Percentiles rank a stretch among this genome's conserved stretches.
These are phyloP conservation scores for Cystofilobasidium bisporidii DNA, from an alignment of 768 basidiomycete genomes.

Conservation along the genomic window DNA sequence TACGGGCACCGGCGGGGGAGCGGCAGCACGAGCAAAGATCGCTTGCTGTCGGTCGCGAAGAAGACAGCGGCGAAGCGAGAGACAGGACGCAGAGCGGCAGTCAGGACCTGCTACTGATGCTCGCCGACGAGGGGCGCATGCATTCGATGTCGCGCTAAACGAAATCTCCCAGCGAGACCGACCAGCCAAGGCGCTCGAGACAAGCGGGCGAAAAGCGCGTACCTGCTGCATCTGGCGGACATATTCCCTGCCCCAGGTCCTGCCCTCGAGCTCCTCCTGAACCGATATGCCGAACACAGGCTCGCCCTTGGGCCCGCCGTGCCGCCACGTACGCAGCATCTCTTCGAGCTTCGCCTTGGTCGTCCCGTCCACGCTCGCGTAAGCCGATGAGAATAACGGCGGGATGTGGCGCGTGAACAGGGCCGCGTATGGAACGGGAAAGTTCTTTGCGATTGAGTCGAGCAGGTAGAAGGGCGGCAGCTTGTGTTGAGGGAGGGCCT, in stretches of 20 bases:
- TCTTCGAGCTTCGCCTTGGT: conserved; percentile 96
- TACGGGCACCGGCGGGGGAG: neutral
- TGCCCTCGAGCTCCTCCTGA: conserved; percentile 68
- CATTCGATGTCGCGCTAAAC: too few species aligned
- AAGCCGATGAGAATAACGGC: conserved; percentile 75
- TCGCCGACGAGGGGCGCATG: neutral
- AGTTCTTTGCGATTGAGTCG: conserved; percentile 95
- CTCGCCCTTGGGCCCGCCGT: conserved; percentile 64
- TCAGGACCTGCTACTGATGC: neutral
- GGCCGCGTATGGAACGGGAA: conserved; percentile 81
- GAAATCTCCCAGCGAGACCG: neutral
- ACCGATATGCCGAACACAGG: conserved; percentile 76
- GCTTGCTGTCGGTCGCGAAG: neutral
- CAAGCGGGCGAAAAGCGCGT: neutral
- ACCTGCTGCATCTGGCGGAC: conserved; percentile 13
- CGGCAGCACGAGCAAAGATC: conserved; percentile 2
- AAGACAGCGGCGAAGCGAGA: neutral
- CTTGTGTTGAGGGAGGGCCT: conserved; percentile 86
- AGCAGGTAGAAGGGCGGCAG: conserved; percentile 88
- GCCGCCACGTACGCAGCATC: conserved; percentile 91
- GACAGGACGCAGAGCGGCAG: neutral
- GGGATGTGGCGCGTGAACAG: conserved; percentile 74
- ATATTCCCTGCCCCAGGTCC: conserved; percentile 38
- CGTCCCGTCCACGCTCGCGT: conserved; percentile 68
- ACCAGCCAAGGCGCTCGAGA: neutral